phyloP scores from a whole-genome alignment of 768 basidiomycete genomes.

The Lactarius quietus region DNA sequence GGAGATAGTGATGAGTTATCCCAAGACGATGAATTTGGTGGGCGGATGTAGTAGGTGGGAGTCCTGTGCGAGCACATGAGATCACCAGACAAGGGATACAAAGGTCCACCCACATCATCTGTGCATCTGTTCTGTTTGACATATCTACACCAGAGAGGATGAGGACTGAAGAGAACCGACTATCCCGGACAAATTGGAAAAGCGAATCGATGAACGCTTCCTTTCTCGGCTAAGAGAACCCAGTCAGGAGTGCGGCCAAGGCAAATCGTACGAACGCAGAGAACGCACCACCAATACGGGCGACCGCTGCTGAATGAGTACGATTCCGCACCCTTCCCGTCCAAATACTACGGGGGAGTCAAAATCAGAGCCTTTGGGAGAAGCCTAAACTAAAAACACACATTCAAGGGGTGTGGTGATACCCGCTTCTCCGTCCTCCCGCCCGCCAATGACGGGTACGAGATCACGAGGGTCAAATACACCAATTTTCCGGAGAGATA shows the following conservation, averaged over 20 bases:
- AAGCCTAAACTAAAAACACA: slow-evolving; percentile 40
- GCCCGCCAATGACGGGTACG: slow-evolving; percentile 69
- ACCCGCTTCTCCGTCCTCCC: slow-evolving; percentile 57
- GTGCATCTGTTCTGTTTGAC: slow-evolving; percentile 67
- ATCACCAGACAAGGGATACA: not conserved
- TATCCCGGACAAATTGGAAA: slow-evolving; percentile 51
- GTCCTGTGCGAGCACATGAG: slow-evolving; percentile 41
- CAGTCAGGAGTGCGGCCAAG: not conserved
- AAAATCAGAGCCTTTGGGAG: slow-evolving; percentile 16
- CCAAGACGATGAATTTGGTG: slow-evolving; percentile 44
- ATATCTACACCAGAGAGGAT: slow-evolving; percentile 75
- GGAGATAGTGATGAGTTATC: slow-evolving; percentile 41
- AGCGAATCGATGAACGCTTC: slow-evolving; percentile 59
- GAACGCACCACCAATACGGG: slow-evolving; percentile 66
- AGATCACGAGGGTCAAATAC: slow-evolving; percentile 59
- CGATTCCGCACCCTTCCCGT: slow-evolving; percentile 43
- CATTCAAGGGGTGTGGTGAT: slow-evolving; percentile 76
- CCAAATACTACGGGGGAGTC: slow-evolving; percentile 56
- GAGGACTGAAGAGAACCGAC: slow-evolving; percentile 49
- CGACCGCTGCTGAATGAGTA: slow-evolving; percentile 74
- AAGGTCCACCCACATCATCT: slow-evolving; percentile 59
- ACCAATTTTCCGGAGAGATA: slow-evolving; percentile 58
- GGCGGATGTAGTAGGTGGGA: slow-evolving; percentile 58
- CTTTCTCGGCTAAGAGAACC: slow-evolving; percentile 52
- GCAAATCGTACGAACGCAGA: not conserved